Evolutionary conservation across 257 asterid genomes (phyloP), one percentile per base, ranked within the genome.

Genomic region (Misopates orontium): DNA sequence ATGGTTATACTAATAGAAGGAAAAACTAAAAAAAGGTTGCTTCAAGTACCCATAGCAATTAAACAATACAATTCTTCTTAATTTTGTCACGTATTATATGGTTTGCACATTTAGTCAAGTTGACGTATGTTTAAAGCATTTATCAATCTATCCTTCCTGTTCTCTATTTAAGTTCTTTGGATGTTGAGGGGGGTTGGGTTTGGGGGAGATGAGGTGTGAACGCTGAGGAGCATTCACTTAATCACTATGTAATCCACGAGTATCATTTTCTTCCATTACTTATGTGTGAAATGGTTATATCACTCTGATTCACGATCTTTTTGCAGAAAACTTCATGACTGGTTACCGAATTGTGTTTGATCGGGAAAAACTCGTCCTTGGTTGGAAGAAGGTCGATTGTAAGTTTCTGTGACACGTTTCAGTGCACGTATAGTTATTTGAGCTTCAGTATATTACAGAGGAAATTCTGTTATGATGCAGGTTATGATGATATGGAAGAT

Each of bases 311-410:
- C 25, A 52, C 20, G 53, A 18, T 57, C 24, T 28, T 53, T 39
- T 53, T 68, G 55, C 89, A 90, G 97, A 90, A 72, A 90, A 90
- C 75, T 90, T 85, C 25, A 85, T 90, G 96, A 82, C 87, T 21
- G 95, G 97, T 65, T 85, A 87, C 78, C 85, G 92, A 49, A 73
- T 87, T 59, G 95, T 85, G 69, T 87, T 90, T 78, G 96, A 90
- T 69, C 82, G 97, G 55, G 97, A 90, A 78, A 84, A 82, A 73
- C 83, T 82, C 11, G 84, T 84, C 48, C 97, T 87, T 25, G 97
- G 96, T 53, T 84, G 96, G 97, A 79, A 83, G 83, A 80, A 79
- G 61, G 80, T 76, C 31, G 80, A 90, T 66, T 85, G 95, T 85
- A 77, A 79, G 96, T 77, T 51, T 67, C 13, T 36, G 45, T 21